These are phyloP conservation scores for Zymoseptoria ardabiliae DNA, from an alignment of 2,329 filamentous ascomycete genomes.

Conservation along the genomic window DNA sequence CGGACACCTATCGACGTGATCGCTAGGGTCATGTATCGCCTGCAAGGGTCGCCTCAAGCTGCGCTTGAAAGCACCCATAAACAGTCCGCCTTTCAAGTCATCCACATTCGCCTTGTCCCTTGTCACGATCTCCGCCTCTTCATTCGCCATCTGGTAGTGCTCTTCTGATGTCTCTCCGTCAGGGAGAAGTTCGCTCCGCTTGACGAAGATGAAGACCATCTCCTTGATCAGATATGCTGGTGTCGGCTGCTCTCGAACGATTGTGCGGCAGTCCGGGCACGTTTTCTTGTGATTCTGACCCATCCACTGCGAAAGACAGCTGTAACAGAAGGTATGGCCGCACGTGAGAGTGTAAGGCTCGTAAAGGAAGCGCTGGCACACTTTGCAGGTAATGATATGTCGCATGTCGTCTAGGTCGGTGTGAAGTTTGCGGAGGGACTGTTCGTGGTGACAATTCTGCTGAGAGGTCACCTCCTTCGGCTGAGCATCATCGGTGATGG, in stretches of 20 bases:
- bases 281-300: slow-evolving; percentile 55
- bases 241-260: slow-evolving; percentile 52
- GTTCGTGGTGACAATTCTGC: slow-evolving; percentile 18
- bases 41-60: slow-evolving; percentile 22
- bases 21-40: slow-evolving; percentile 49
- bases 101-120: slow-evolving; percentile 51
- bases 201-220: slow-evolving; percentile 56
- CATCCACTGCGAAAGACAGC: slow-evolving; percentile 42
- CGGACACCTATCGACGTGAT: slow-evolving; percentile 57
- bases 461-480: not conserved
- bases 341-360: slow-evolving; percentile 62
- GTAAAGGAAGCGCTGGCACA: slow-evolving; percentile 61
- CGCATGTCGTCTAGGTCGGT: slow-evolving; percentile 55
- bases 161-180: slow-evolving; percentile 56
- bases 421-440: slow-evolving; percentile 20
- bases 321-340: slow-evolving; percentile 67
- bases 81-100: slow-evolving; percentile 49
- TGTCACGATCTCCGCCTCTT: slow-evolving; percentile 54
- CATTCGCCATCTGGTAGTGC: slow-evolving; percentile 49
- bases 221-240: slow-evolving; percentile 60
- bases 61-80: slow-evolving; percentile 52
- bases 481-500: not conserved
- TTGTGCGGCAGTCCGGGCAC: slow-evolving; percentile 60
- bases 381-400: slow-evolving; percentile 56
- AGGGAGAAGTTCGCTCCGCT: slow-evolving; percentile 53